A percentile compares a stretch with the other conserved stretches of the same genome.
Evolutionary conservation across 495 filamentous ascomycete genomes (phyloP).

Genomic region (Daldinia bambusicola): DNA sequence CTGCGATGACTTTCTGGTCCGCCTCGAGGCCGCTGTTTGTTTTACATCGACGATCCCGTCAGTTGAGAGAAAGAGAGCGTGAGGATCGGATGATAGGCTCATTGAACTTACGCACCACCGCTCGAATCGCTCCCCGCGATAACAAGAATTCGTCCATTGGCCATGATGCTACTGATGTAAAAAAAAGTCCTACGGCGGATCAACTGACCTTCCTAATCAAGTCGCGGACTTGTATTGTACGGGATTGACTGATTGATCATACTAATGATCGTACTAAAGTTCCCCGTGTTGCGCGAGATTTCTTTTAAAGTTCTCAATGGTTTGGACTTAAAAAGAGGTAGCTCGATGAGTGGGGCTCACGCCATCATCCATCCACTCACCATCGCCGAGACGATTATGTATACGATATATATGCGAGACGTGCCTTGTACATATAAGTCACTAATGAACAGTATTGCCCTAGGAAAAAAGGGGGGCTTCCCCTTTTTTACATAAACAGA

Average conservation of each 20-base stretch:
- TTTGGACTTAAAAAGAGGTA: slow-evolving; percentile 8
- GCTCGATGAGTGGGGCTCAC: slow-evolving; percentile 18
- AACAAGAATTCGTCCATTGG: slow-evolving; percentile 70
- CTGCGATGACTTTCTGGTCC: slow-evolving; percentile 93
- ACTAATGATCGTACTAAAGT: background rate
- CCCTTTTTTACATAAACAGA: background rate
- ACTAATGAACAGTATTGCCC: background rate
- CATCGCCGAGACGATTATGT: background rate
- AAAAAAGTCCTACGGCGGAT: background rate
- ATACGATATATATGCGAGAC: slow-evolving; percentile 5
- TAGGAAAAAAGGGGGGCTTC: background rate
- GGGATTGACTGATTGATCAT: background rate
- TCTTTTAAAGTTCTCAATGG: slow-evolving; percentile 25
- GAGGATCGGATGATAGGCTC: slow-evolving; percentile 22
- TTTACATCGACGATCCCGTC: slow-evolving; percentile 22
- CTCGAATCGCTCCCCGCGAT: slow-evolving; percentile 90
- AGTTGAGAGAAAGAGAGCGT: slow-evolving; percentile 13
- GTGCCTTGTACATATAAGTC: background rate
- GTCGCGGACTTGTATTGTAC: slow-evolving; percentile 5
- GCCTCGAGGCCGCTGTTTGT: slow-evolving; percentile 86
- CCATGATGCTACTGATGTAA: slow-evolving; percentile 36
- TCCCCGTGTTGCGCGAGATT: slow-evolving; percentile 24
- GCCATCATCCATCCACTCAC: slow-evolving; percentile 26
- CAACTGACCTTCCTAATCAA: slow-evolving; percentile 7
- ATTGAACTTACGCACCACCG: slow-evolving; percentile 79